Evolutionary conservation across 306 rosid species (phyloP), one percentile per base, ranked within the genome.

Genomic region (Rosa chinensis): DNA sequence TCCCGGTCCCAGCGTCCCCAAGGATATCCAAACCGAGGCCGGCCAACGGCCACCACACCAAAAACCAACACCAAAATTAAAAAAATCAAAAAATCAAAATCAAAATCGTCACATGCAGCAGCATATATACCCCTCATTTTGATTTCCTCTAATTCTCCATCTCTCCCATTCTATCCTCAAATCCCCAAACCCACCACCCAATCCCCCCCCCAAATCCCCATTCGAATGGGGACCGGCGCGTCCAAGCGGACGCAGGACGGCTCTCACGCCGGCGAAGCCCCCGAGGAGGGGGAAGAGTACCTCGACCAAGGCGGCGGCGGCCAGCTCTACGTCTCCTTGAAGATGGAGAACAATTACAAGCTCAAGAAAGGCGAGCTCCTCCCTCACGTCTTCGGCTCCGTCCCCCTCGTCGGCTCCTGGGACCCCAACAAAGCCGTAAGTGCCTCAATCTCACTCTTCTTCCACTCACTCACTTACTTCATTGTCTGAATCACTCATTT

Each of bases 301-400:
- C 87, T 89, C 8, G 91, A 95, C 77, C 96, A 89, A 74, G 84
- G 74, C 45, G 87, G 89, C 0, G 94, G 97, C 17, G 91, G 94
- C 6, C 99, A 95, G 81, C 96, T 95, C 61, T 95, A 95, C 66
- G 88, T 95, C 6, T 95, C 99, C 1, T 81, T 95, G 9, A 93
- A 95, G 92, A 93, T 95, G 98, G 99, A 95, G 87, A 88, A 76
- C 79, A 76, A 89, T 59, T 85, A 44, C 66, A 95, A 89, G 73
- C 97, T 93, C 86, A 90, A 76, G 61, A 76, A 89, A 69, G 87
- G 87, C n/a, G 92, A 91, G 62, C 97, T 95, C 55, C 82, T 91
- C 66, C 99, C 99, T 82, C 98, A 95, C 68, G 89, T 95, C 52
- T 95, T 84, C 73, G 99, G 99, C 83, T 95, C 96, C 70, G 89